Percentiles rank a stretch among this genome's conserved stretches.
phyloP scores from a whole-genome alignment of 805 yeast species.

The Maudiozyma bulderi region DNA sequence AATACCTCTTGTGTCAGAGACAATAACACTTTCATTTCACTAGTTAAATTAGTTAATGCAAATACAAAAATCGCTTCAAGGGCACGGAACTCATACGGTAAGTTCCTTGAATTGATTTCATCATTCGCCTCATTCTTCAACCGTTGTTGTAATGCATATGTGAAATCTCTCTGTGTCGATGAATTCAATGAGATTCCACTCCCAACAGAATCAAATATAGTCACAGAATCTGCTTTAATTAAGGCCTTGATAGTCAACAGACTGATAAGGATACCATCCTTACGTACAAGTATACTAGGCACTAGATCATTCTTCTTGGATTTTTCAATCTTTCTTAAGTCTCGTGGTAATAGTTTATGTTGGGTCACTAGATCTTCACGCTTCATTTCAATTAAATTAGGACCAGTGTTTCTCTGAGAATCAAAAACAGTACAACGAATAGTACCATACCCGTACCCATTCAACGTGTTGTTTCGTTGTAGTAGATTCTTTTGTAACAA shows the following conservation, averaged over 20 bases:
- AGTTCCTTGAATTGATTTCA: constrained; percentile 22
- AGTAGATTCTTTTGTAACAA: constrained; percentile 32
- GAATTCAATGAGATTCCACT: constrained; percentile 20
- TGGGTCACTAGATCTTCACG: constrained; percentile 61
- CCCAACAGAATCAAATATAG: constrained; percentile 54
- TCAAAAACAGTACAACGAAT: constrained; percentile 82
- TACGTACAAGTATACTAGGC: constrained; percentile 71
- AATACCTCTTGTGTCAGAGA: constrained; percentile 67
- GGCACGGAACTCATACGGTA: constrained; percentile 88
- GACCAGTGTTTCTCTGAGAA: constrained; percentile 52
- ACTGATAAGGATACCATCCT: constrained; percentile 64
- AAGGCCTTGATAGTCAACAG: constrained; percentile 73
- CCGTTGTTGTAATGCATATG: constrained; percentile 16
- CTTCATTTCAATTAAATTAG: constrained; percentile 64
- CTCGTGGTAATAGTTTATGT: constrained; percentile 80
- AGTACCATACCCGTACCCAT: constrained; percentile 27
- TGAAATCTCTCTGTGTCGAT: constrained; percentile 19
- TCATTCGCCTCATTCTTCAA: constrained; percentile 17
- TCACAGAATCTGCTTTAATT: constrained; percentile 60
- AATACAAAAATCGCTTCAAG: constrained; percentile 77
- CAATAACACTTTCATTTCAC: constrained; percentile 80
- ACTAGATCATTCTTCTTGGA: constrained; percentile 51
- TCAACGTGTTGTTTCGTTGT: constrained; percentile 29
- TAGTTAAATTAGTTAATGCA: constrained; percentile 65
- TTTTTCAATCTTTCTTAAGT: constrained; percentile 78